phyloP scores from a whole-genome alignment of 805 yeast species.

The Cyberlindnera galapagoensis region DNA sequence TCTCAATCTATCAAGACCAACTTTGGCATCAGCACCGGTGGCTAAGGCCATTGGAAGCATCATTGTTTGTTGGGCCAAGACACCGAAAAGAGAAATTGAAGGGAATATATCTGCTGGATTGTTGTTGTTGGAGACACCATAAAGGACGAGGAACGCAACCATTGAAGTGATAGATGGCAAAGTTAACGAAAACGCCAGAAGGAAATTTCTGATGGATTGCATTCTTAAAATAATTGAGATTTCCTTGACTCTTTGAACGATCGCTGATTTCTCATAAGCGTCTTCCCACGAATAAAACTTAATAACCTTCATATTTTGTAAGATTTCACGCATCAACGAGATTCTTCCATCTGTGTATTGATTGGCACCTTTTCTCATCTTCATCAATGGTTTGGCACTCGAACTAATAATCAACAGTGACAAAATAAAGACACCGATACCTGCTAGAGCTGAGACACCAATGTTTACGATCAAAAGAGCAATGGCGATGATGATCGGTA shows the following conservation, averaged over 20 bases:
- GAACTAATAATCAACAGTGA: constrained; percentile 40
- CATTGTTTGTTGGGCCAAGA: constrained; percentile 54
- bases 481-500: constrained; percentile 57
- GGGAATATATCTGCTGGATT: constrained; percentile 63
- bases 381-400: constrained; percentile 41
- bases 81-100: constrained; percentile 61
- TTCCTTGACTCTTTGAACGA: constrained; percentile 50
- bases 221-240: constrained; percentile 48
- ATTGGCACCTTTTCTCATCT: constrained; percentile 48
- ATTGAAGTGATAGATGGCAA: constrained; percentile 49
- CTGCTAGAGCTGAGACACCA: constrained; percentile 65
- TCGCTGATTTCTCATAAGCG: constrained; percentile 53
- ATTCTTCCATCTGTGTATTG: constrained; percentile 61
- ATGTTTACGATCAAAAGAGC: constrained; percentile 57
- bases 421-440: constrained; percentile 47
- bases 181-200: constrained; percentile 45
- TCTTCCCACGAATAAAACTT: constrained; percentile 85
- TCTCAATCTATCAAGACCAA: constrained; percentile 55
- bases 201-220: constrained; percentile 51
- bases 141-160: constrained; percentile 41
- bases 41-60: constrained; percentile 68
- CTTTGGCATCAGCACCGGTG: constrained; percentile 59
- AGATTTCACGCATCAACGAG: constrained; percentile 51
- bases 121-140: constrained; percentile 29
- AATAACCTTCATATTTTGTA: constrained; percentile 59